Evolutionary conservation across 768 basidiomycete species (phyloP).

Genomic region (Termitomyces sp.): DNA sequence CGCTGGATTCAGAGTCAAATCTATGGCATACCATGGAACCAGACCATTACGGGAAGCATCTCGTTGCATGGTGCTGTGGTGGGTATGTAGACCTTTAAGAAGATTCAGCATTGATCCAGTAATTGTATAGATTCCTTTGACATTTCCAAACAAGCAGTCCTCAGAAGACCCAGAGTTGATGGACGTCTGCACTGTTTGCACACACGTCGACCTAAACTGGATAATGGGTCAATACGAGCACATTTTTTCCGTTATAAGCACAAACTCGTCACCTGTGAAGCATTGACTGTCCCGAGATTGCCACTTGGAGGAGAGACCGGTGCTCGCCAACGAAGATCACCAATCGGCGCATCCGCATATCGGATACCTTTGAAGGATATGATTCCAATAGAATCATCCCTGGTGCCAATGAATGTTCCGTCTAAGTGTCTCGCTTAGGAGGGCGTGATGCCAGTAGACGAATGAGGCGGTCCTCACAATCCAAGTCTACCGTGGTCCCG

Average conservation of each 20-base stretch:
- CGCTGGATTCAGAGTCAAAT: background rate
- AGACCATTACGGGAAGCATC: conserved; percentile 36
- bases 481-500: background rate
- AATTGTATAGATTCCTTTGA: conserved; percentile 10
- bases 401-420: conserved; percentile 32
- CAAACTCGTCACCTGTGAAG: conserved; percentile 25
- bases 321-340: conserved; percentile 36
- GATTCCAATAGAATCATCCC: conserved; percentile 26
- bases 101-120: background rate
- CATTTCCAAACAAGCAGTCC: conserved; percentile 43
- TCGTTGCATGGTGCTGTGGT: conserved; percentile 16
- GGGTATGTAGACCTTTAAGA: conserved; percentile 31
- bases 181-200: conserved; percentile 26
- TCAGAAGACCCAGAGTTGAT: conserved; percentile 30
- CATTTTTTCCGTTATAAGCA: background rate
- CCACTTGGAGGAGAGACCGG: conserved; percentile 34
- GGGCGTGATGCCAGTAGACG: background rate
- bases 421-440: background rate
- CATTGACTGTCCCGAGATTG: conserved; percentile 33
- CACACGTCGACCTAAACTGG: conserved; percentile 34
- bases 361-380: conserved; percentile 38
- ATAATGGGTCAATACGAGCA: background rate
- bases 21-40: conserved; percentile 33
- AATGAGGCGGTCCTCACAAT: background rate
- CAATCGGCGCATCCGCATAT: conserved; percentile 40